Evolutionary conservation across 1,284 basidiomycete genomes (phyloP).

Genomic region (Wallemia ichthyophaga): DNA sequence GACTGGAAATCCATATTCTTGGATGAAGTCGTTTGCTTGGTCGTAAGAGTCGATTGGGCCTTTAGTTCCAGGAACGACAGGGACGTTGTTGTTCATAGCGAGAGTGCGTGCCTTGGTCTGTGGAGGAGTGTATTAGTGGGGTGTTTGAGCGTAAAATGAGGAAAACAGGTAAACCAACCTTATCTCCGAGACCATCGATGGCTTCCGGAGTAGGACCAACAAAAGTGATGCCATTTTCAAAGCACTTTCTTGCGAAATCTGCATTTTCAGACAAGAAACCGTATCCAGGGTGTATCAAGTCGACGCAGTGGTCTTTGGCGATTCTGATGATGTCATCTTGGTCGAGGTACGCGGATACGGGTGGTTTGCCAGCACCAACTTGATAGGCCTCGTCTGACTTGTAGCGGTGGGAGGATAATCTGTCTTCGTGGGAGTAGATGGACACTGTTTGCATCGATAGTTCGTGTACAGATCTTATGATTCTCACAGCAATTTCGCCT

Average conservation of each 20-base stretch:
- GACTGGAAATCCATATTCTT: slow-evolving; percentile 86
- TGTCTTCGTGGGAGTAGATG: slow-evolving; percentile 91
- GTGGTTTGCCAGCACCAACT: slow-evolving; percentile 80
- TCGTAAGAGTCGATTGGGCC: slow-evolving; percentile 61
- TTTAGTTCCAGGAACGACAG: slow-evolving; percentile 90
- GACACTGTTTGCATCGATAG: slow-evolving; percentile 97
- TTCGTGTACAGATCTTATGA: slow-evolving; percentile 95
- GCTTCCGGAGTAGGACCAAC: slow-evolving; percentile 87
- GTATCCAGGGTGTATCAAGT: slow-evolving; percentile 98
- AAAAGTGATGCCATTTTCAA: slow-evolving; percentile 88
- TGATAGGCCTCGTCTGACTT: slow-evolving; percentile 98
- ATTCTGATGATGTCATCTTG: slow-evolving; percentile 91
- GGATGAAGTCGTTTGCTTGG: slow-evolving; percentile 62
- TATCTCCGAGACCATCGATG: slow-evolving; percentile 92
- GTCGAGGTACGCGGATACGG: slow-evolving; percentile 84
- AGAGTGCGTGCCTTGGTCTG: neutral
- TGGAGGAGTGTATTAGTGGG: neutral
- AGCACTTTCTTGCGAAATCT: slow-evolving; percentile 77
- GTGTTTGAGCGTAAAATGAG: neutral
- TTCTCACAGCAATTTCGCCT: slow-evolving; percentile 96
- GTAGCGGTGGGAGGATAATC: slow-evolving; percentile 85
- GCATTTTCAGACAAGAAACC: slow-evolving; percentile 97
- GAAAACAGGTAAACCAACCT: slow-evolving; percentile 25
- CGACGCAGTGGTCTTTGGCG: slow-evolving; percentile 83
- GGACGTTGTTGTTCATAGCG: slow-evolving; percentile 68